These are phyloP conservation scores for Neonectria magnoliae DNA, from an alignment of 2,329 filamentous ascomycete species.

Conservation along the genomic window DNA sequence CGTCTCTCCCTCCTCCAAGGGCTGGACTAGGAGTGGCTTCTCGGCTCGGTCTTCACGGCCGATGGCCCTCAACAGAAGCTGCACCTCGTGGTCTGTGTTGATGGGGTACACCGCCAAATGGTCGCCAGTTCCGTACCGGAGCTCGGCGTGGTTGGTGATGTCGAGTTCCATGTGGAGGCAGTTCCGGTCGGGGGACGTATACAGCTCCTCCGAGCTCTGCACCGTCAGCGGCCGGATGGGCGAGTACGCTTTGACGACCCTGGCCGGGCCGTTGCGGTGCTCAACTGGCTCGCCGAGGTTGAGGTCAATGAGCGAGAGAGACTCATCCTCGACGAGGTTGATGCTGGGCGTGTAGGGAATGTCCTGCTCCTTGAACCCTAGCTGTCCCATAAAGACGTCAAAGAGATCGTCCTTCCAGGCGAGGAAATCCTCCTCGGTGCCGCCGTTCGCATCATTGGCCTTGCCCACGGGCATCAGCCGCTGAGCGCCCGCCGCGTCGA, in stretches of 20 bases:
- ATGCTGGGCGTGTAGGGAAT: conserved; percentile 37
- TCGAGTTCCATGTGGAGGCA: conserved; percentile 52
- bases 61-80: conserved; percentile 44
- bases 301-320: conserved; percentile 35
- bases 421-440: conserved; percentile 50
- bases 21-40: conserved; percentile 37
- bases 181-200: conserved; percentile 36
- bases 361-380: conserved; percentile 36
- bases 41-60: conserved; percentile 33
- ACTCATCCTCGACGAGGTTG: conserved; percentile 35
- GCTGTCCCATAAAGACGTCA: conserved; percentile 28
- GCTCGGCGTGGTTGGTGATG: conserved; percentile 39
- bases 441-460: conserved; percentile 46
- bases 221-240: conserved; percentile 30
- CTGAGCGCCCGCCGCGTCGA: conserved; percentile 42
- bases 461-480: conserved; percentile 41
- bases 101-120: conserved; percentile 53
- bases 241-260: conserved; percentile 35
- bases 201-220: conserved; percentile 31
- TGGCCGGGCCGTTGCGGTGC: conserved; percentile 32
- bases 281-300: conserved; percentile 37
- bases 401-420: conserved; percentile 48
- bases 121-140: conserved; percentile 53
- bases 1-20: conserved; percentile 30
- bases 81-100: conserved; percentile 50